A percentile compares a stretch with the other conserved stretches of the same genome.
phyloP scores from a whole-genome alignment of 306 rosid genomes.

The Canavalia gladiata region DNA sequence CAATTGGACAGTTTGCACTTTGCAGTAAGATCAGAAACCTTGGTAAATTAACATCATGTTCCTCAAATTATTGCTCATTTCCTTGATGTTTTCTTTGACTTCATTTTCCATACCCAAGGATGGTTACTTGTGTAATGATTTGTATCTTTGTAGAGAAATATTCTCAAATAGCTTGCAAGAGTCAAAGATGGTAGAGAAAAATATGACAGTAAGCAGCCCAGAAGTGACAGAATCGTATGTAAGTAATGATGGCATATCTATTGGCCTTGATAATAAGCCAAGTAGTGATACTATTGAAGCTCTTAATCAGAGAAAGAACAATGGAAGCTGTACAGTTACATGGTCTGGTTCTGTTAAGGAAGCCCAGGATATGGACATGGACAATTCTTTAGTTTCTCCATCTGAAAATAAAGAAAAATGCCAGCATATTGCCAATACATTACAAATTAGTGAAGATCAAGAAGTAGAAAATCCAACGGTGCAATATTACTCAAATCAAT shows the following conservation, averaged over 20 bases:
- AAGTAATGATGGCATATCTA: slow-evolving; percentile 39
- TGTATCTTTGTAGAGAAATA: slow-evolving; percentile 51
- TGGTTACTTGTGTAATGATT: slow-evolving; percentile 22
- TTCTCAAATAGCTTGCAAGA: slow-evolving; percentile 53
- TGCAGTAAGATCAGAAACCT: slow-evolving; percentile 5
- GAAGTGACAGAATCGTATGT: slow-evolving; percentile 40
- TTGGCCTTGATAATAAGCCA: slow-evolving; percentile 38
- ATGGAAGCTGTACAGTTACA: slow-evolving; percentile 20
- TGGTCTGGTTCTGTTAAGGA: slow-evolving; percentile 40
- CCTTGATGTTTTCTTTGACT: slow-evolving; percentile 32
- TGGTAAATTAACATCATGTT: slow-evolving; percentile 14
- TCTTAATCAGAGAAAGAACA: slow-evolving; percentile 49
- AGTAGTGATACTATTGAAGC: slow-evolving; percentile 41
- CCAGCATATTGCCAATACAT: slow-evolving; percentile 39
- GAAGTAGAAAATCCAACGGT: slow-evolving; percentile 36
- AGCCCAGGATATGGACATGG: slow-evolving; percentile 47
- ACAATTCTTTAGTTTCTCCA: slow-evolving; percentile 48
- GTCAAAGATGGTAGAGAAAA: slow-evolving; percentile 49
- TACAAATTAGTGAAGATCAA: slow-evolving; percentile 49
- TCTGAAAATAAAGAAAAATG: slow-evolving; percentile 44
- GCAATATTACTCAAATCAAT: slow-evolving; percentile 47
- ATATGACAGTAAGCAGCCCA: slow-evolving; percentile 28
- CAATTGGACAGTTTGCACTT: slow-evolving; percentile 15
- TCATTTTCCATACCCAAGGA: slow-evolving; percentile 19
- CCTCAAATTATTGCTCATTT: slow-evolving; percentile 23